Base-by-base conservation (phyloP, 805 yeast genomes). In the Kodamaea neixiangensis region DNA sequence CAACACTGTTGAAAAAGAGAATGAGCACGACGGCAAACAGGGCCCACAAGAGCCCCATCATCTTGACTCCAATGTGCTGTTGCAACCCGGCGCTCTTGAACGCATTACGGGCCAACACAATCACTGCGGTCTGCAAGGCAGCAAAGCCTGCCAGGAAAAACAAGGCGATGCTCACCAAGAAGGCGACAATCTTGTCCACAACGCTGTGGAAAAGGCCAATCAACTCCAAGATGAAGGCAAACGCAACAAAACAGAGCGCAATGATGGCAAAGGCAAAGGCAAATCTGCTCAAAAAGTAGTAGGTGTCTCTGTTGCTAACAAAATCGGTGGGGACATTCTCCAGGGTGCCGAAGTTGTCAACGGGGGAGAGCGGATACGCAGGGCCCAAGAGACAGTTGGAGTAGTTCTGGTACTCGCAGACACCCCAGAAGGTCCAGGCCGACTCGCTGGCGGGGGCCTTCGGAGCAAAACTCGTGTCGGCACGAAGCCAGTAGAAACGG, bases 331-430 rank as follows among this genome's bases (percentile, higher is more conserved):
- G 96, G 46, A 86, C 49, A 10, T 50, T 77, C 1, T 58, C 59
- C 15, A 72, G 61, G 47, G 85, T 75, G 49, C 75, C 75, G 60
- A 90, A 90, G 72, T 89, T 89, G 60, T 81, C 82, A 44, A 68
- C 79, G 22, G 97, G 97, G 20, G 96, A 87, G 64, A 91, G 82
- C 40, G 97, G 90, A 69, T 77, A 85, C n/a, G 89, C 97, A 15
- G 97, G 87, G 11, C 83, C 81, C 41, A 77, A 65, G 43, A 67
- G 64, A 61, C 78, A 78, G 17, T 67, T 52, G 41, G 82, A 66
- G 71, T 90, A 90, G 67, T 82, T 76, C 40, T 63, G 55, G 49
- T 80, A 79, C 55, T 78, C 76, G 66, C 89, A 84, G 43, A 86
- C 75, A 55, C 86, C 84, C 79, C 93, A 92, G 68, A 81, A 81